Base-by-base conservation (phyloP, 768 basidiomycete genomes). In the Rhodosporidiobolus sp. region DNA sequence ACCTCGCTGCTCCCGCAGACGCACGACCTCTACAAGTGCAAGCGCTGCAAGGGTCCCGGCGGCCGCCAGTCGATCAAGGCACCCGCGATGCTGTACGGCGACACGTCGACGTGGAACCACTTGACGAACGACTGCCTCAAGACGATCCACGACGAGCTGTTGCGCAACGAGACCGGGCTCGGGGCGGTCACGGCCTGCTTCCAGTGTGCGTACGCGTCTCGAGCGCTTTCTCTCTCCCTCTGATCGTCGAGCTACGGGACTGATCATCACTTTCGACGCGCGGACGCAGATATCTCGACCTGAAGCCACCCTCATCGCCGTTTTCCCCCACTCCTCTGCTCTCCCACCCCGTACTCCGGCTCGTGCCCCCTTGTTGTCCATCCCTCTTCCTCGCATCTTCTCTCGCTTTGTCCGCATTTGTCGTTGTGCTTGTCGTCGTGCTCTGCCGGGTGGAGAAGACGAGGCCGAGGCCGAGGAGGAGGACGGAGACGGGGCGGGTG, bases 21-120 rank as follows among this genome's bases (percentile, higher is more conserved):
- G 46, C 96, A 99, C 77, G 95, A 98, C 79, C 94, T 93, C 14
- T 98, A 95, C 86, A 98, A 98, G 82, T 94, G 92, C 82, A 92
- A 91, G 80, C 85, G 93, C 57, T 94, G 92, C 82, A 86, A 91
- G 62, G 95, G 93, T 43, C 38, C 38, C 38, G 38, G 38, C 81
- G 93, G 92, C 28, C 89, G 86, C 77, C 96, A 98, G 80, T 79
- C 85, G 55, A 84, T 87, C 78, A 97, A 95, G 81, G 85, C 91
- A 7, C 87, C 89, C 4, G 94, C 92, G 0, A 80, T 98, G 78
- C 80, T 99, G 24, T 98, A 98, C 76, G 96, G 96, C 24, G 96
- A 99, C 80, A 93, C 91, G 4, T 94, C 92, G 90, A 91, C 94
- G 92, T 94, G 96, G 96, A 98, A 99, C 80, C 96, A 99, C 79